Evolutionary conservation across 768 basidiomycete genomes (phyloP).

Genomic region (Xerocomellus dryophilus): DNA sequence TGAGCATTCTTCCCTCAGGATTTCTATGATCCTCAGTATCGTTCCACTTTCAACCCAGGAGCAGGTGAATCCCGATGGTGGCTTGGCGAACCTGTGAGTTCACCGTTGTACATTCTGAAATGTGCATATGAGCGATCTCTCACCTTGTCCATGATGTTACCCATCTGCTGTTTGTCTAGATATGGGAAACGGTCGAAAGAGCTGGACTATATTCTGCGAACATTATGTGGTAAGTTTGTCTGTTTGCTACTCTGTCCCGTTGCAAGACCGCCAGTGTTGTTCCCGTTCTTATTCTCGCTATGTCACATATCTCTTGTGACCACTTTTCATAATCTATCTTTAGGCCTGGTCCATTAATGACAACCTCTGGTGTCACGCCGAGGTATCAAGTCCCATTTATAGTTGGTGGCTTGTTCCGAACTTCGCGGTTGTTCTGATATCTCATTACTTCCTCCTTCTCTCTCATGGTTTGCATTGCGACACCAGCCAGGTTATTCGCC

Average conservation of each 20-base stretch:
- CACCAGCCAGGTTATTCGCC: slow-evolving; percentile 1
- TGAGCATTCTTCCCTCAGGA: slow-evolving; percentile 44
- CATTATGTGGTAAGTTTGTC: slow-evolving; percentile 73
- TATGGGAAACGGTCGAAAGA: slow-evolving; percentile 84
- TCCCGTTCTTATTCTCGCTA: background rate
- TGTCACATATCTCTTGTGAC: background rate
- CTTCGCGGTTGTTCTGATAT: background rate
- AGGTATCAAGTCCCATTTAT: slow-evolving; percentile 16
- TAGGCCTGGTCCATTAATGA: slow-evolving; percentile 16
- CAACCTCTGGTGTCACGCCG: slow-evolving; percentile 9
- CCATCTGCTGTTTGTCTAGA: slow-evolving; percentile 38
- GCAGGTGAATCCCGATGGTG: slow-evolving; percentile 73
- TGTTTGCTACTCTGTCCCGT: too few species aligned
- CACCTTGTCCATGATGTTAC: background rate
- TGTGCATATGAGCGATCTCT: background rate
- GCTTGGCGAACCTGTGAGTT: slow-evolving; percentile 77
- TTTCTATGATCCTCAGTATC: slow-evolving; percentile 70
- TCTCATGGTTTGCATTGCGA: background rate
- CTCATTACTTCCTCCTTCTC: background rate
- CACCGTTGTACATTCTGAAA: background rate
- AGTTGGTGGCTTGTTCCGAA: slow-evolving; percentile 6
- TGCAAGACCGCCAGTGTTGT: background rate
- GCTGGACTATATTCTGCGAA: slow-evolving; percentile 76
- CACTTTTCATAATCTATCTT: background rate
- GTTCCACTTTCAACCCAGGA: slow-evolving; percentile 54